Conservation (phyloP, 352 stramenopile genomes). For the Pythium aphanidermatum region DNA sequence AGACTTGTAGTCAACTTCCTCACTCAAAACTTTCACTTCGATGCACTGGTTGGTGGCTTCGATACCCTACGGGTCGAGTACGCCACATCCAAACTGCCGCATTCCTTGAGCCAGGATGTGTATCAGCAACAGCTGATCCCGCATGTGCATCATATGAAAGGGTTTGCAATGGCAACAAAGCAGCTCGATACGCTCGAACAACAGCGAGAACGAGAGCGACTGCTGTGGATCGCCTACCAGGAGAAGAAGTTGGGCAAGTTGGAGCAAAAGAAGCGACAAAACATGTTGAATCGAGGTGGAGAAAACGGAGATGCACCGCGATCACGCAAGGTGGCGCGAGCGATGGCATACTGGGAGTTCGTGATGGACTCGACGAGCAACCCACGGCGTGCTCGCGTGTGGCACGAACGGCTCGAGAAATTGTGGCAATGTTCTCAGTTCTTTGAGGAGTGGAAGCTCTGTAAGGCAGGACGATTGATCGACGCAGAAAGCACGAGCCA, state of each 20-base stretch:
- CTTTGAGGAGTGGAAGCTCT: slow-evolving; percentile 72
- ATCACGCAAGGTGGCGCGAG: slow-evolving; percentile 52
- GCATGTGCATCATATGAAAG: slow-evolving; percentile 51
- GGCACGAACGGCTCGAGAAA: slow-evolving; percentile 53
- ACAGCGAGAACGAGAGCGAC: slow-evolving; percentile 41
- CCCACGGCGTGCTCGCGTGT: slow-evolving; percentile 17
- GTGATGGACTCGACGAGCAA: slow-evolving; percentile 49
- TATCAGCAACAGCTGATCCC: slow-evolving; percentile 53
- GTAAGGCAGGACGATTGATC: slow-evolving; percentile 53
- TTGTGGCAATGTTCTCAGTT: slow-evolving; percentile 69
- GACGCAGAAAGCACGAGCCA: slow-evolving; percentile 48
- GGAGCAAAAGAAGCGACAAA: slow-evolving; percentile 32
- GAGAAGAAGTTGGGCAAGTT: slow-evolving; percentile 46
- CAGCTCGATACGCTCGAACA: slow-evolving; percentile 35
- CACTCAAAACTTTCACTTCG: slow-evolving; percentile 67
- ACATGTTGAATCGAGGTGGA: slow-evolving; percentile 26
- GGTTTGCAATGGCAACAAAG: slow-evolving; percentile 32
- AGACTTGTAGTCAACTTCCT: slow-evolving; percentile 62
- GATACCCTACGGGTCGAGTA: slow-evolving; percentile 20
- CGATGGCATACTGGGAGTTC: slow-evolving; percentile 55
- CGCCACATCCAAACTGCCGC: slow-evolving; percentile 28
- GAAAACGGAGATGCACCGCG: slow-evolving; percentile 14
- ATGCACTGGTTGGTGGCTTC: slow-evolving; percentile 16
- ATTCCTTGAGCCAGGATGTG: slow-evolving; percentile 34
- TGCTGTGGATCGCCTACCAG: slow-evolving; percentile 42